phyloP scores from a whole-genome alignment of 129 eudicot species.

The Artemisia tridentata region DNA sequence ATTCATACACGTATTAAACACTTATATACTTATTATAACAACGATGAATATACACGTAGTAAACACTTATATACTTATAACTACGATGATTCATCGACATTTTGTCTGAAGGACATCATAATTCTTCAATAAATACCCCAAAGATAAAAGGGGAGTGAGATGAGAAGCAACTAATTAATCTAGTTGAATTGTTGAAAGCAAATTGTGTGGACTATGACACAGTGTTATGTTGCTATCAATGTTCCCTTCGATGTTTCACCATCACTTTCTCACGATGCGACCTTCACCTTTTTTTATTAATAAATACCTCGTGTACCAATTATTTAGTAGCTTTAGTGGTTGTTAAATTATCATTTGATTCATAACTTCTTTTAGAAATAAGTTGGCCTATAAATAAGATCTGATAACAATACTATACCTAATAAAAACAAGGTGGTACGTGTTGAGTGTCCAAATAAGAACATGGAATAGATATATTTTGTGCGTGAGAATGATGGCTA shows the following conservation, averaged over 20 bases:
- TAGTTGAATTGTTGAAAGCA: slow-evolving; percentile 26
- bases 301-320: slow-evolving; percentile 4
- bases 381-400: too few species aligned
- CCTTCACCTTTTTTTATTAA: slow-evolving; percentile 10
- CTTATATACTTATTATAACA: too few species aligned
- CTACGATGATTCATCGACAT: too few species aligned
- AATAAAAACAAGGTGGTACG: neutral
- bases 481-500: neutral
- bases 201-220: slow-evolving; percentile 29
- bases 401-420: neutral
- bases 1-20: too few species aligned
- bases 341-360: neutral
- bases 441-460: neutral
- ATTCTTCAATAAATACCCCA: too few species aligned
- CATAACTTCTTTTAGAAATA: neutral
- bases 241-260: slow-evolving; percentile 38
- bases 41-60: too few species aligned
- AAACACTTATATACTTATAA: too few species aligned
- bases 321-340: neutral
- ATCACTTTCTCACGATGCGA: slow-evolving; percentile 27
- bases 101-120: too few species aligned
- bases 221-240: slow-evolving; percentile 34
- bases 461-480: slow-evolving; percentile 1
- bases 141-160: neutral
- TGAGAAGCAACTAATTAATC: slow-evolving; percentile 23